Conservation (phyloP, 192 early-diverging fungal genomes). For the Rhizophagus sp. region DNA sequence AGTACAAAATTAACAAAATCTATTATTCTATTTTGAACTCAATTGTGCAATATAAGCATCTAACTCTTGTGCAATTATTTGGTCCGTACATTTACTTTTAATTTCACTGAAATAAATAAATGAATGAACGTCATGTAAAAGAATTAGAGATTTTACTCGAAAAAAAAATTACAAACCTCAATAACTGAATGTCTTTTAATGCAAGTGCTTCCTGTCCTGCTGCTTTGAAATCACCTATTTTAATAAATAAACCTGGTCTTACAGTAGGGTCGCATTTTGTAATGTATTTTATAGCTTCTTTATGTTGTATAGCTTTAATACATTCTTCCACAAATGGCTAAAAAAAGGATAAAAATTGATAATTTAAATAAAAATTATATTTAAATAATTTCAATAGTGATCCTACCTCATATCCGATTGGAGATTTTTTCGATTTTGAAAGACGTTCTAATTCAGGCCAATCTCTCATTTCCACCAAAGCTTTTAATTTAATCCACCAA, state of each 20-base stretch:
- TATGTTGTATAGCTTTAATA: constrained; percentile 69
- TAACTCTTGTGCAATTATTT: constrained; percentile 47
- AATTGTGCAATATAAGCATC: constrained; percentile 46
- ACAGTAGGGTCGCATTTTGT: constrained; percentile 64
- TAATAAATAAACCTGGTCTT: constrained; percentile 63
- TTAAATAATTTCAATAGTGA: not conserved
- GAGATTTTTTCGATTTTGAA: constrained; percentile 73
- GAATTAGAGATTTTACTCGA: not conserved
- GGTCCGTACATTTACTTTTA: constrained; percentile 45
- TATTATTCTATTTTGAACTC: constrained; percentile 12
- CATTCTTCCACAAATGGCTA: constrained; percentile 83
- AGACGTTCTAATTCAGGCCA: constrained; percentile 88
- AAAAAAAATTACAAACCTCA: constrained; percentile 45
- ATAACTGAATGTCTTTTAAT: constrained; percentile 61
- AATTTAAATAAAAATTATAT: not conserved
- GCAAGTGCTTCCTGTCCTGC: constrained; percentile 68
- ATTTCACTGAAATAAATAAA: constrained; percentile 36
- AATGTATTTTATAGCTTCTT: constrained; percentile 78
- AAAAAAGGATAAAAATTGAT: not conserved
- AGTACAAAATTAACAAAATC: not conserved
- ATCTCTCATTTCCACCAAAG: constrained; percentile 76
- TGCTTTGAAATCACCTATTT: constrained; percentile 73
- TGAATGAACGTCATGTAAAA: not conserved
- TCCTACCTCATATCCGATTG: constrained; percentile 70
- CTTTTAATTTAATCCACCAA: constrained; percentile 88